phyloP scores from a whole-genome alignment of 2,329 filamentous ascomycete species.

The Myriosclerotinia curreyana region DNA sequence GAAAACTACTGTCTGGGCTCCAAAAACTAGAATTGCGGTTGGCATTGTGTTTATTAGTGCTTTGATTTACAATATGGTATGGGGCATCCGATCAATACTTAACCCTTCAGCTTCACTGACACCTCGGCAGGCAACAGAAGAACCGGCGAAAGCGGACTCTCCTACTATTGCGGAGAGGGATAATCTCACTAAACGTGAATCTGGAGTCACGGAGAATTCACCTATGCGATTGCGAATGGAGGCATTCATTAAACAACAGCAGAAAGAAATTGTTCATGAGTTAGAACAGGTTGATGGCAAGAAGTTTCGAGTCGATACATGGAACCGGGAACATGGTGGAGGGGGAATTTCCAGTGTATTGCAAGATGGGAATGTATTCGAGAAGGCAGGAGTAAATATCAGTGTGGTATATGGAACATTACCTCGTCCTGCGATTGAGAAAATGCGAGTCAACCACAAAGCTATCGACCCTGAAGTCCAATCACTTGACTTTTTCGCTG shows the following conservation, averaged over 20 bases:
- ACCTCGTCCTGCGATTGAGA: constrained; percentile 79
- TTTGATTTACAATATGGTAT: constrained; percentile 52
- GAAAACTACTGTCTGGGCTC: constrained; percentile 40
- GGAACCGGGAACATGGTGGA: constrained; percentile 83
- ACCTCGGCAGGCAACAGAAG: constrained; percentile 36
- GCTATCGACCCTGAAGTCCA: constrained; percentile 76
- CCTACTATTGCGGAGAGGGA: constrained; percentile 83
- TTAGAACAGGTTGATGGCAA: constrained; percentile 81
- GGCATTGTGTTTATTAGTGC: constrained; percentile 49
- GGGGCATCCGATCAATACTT: neutral
- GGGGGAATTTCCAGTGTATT: constrained; percentile 93
- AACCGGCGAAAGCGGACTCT: constrained; percentile 50
- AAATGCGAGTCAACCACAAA: constrained; percentile 95
- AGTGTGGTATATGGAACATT: constrained; percentile 92
- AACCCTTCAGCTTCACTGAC: constrained; percentile 28
- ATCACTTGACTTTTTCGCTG: constrained; percentile 89
- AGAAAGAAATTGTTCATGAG: constrained; percentile 79
- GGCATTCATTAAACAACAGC: constrained; percentile 88
- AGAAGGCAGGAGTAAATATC: constrained; percentile 95
- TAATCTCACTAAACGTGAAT: constrained; percentile 73
- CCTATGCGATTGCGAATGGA: constrained; percentile 99
- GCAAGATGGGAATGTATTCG: constrained; percentile 94
- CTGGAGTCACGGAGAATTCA: constrained; percentile 69
- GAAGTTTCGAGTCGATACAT: constrained; percentile 79
- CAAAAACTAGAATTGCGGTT: constrained; percentile 48